These are phyloP conservation scores for Pseudocercospora crystallina DNA, from an alignment of 2,329 filamentous ascomycete species.

Conservation along the genomic window DNA sequence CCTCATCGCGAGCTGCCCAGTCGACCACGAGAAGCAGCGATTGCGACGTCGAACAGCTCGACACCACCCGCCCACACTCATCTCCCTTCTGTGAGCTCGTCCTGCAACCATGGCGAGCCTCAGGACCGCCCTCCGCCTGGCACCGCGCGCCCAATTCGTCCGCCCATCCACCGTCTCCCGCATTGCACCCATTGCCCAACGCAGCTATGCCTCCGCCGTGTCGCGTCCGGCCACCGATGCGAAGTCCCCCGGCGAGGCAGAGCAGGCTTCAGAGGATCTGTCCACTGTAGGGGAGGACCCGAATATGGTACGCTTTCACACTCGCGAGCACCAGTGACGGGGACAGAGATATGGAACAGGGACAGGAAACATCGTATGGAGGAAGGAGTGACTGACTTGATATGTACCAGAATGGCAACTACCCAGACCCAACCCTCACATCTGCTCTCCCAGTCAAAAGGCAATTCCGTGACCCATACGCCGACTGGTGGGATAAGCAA, in stretches of 20 bases:
- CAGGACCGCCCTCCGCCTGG: constrained; percentile 27
- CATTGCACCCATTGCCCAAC: constrained; percentile 24
- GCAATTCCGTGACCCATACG: constrained; percentile 88
- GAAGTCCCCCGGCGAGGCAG: constrained; percentile 27
- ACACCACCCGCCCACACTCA: constrained; percentile 3
- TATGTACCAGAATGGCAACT: constrained; percentile 72
- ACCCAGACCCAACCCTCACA: constrained; percentile 67
- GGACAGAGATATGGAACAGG: neutral
- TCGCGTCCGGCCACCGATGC: constrained; percentile 23
- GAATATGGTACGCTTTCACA: constrained; percentile 30
- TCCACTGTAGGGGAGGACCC: constrained; percentile 26
- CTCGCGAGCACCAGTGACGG: neutral
- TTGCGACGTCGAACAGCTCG: constrained; percentile 8
- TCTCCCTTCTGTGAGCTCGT: neutral
- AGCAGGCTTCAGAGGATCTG: constrained; percentile 31
- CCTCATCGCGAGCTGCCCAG: neutral
- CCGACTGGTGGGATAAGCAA: constrained; percentile 95
- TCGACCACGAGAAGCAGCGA: neutral
- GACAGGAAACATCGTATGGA: neutral
- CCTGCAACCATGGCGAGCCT: constrained; percentile 29
- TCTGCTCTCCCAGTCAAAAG: constrained; percentile 67
- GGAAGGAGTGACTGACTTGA: constrained; percentile 7
- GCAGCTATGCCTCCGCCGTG: constrained; percentile 24
- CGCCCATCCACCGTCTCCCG: constrained; percentile 25
- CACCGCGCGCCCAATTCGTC: constrained; percentile 30